phyloP scores from a whole-genome alignment of 805 yeast species.

The Clavispora asparagi region DNA sequence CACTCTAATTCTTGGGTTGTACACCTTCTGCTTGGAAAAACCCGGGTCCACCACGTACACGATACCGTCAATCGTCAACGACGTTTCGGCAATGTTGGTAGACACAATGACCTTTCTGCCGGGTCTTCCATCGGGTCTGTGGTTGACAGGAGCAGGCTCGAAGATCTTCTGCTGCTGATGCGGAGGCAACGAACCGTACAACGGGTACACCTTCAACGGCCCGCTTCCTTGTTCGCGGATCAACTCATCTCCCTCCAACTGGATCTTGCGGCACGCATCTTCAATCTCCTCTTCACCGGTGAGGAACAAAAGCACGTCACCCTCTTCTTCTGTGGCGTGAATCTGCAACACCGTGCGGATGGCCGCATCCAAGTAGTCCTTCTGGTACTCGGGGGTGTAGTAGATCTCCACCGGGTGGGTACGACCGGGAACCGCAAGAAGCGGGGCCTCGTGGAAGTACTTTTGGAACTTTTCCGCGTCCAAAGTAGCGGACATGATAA shows the following conservation, averaged over 20 bases:
- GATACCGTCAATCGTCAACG: slow-evolving; percentile 94
- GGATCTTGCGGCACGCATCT: slow-evolving; percentile 87
- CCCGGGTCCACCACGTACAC: slow-evolving; percentile 98
- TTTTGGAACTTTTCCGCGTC: slow-evolving; percentile 94
- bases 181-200: slow-evolving; percentile 96
- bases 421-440: slow-evolving; percentile 96
- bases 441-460: slow-evolving; percentile 87
- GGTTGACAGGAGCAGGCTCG: slow-evolving; percentile 80
- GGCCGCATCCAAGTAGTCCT: slow-evolving; percentile 92
- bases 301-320: slow-evolving; percentile 79
- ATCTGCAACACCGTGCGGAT: slow-evolving; percentile 93
- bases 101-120: slow-evolving; percentile 91
- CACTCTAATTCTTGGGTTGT: slow-evolving; percentile 93
- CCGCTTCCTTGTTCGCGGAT: slow-evolving; percentile 88
- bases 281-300: slow-evolving; percentile 99
- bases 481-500: slow-evolving; percentile 95
- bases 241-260: slow-evolving; percentile 84
- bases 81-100: slow-evolving; percentile 96
- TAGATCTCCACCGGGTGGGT: slow-evolving; percentile 96
- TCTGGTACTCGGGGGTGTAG: slow-evolving; percentile 94
- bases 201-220: slow-evolving; percentile 82
- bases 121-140: slow-evolving; percentile 73
- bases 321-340: slow-evolving; percentile 93
- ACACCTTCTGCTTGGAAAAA: slow-evolving; percentile 92
- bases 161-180: slow-evolving; percentile 91